Conservation (phyloP, 2,329 filamentous ascomycete genomes). For the Spiromastix sp. region DNA sequence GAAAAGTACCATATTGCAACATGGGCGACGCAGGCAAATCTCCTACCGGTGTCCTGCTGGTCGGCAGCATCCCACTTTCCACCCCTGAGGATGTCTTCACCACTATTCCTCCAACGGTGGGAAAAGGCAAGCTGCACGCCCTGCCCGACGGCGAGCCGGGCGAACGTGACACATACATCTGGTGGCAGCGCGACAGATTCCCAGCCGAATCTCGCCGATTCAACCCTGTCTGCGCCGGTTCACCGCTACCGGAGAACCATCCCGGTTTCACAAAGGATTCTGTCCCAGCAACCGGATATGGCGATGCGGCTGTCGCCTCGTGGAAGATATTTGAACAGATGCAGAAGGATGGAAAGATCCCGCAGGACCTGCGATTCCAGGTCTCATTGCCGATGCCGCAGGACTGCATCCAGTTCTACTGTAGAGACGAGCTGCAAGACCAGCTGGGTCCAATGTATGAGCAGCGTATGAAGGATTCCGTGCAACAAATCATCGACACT, state of each 20-base stretch:
- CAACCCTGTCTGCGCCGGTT: slow-evolving; percentile 5
- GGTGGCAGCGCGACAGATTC: slow-evolving; percentile 25
- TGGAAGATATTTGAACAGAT: slow-evolving; percentile 18
- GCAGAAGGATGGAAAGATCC: slow-evolving; percentile 15
- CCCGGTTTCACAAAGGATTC: slow-evolving; percentile 8
- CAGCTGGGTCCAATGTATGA: slow-evolving; percentile 21
- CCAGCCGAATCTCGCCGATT: slow-evolving; percentile 7
- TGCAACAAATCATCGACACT: slow-evolving; percentile 16
- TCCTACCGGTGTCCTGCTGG: slow-evolving; percentile 16
- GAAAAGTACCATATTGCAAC: too few species aligned
- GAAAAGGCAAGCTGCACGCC: slow-evolving; percentile 23
- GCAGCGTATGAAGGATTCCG: slow-evolving; percentile 13
- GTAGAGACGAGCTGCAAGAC: slow-evolving; percentile 14
- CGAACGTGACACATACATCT: slow-evolving; percentile 22
- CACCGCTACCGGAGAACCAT: slow-evolving; percentile 2
- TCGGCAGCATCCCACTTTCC: slow-evolving; percentile 29
- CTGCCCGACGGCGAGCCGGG: slow-evolving; percentile 36
- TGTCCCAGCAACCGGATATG: slow-evolving; percentile 17
- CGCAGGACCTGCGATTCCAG: slow-evolving; percentile 19
- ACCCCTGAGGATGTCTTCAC: slow-evolving; percentile 25
- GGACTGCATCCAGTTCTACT: slow-evolving; percentile 13
- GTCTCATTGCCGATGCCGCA: slow-evolving; percentile 23
- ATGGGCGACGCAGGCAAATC: too few species aligned
- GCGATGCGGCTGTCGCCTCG: slow-evolving; percentile 18
- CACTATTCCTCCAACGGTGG: slow-evolving; percentile 17